Percentiles rank a stretch among this genome's conserved stretches.
Conservation (phyloP, 2,329 filamentous ascomycete genomes). For the Penicillium sp. region DNA sequence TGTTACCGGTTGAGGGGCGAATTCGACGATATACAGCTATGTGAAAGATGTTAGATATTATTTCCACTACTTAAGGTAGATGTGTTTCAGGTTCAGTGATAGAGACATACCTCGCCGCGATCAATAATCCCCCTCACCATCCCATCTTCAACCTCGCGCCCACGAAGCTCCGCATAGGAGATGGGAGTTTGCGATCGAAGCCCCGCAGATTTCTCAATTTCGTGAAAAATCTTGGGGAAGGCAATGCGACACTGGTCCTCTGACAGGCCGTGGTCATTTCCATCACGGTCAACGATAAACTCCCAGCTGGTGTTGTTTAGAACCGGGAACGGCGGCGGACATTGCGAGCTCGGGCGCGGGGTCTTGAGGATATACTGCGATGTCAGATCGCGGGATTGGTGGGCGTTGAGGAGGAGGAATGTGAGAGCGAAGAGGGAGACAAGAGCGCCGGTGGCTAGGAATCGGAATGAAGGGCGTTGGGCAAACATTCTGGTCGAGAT, state of each 20-base stretch:
- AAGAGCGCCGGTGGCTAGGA: conserved; percentile 31
- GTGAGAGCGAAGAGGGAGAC: conserved; percentile 31
- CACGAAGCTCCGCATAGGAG: conserved; percentile 40
- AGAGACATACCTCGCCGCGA: conserved; percentile 38
- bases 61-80: neutral
- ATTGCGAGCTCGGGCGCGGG: conserved; percentile 6
- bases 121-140: conserved; percentile 44
- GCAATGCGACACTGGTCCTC: conserved; percentile 42
- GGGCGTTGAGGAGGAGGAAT: conserved; percentile 30
- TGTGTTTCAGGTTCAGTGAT: neutral
- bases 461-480: conserved; percentile 32
- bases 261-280: conserved; percentile 41
- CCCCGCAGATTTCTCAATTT: conserved; percentile 39
- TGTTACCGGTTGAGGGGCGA: conserved; percentile 38
- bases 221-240: conserved; percentile 46
- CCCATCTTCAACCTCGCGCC: conserved; percentile 35
- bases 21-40: conserved; percentile 46
- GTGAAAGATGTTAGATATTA: too few species aligned
- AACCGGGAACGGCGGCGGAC: conserved; percentile 1
- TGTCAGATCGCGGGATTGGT: conserved; percentile 20
- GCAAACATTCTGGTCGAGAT: conserved; percentile 18
- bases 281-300: conserved; percentile 40
- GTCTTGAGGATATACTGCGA: conserved; percentile 30
- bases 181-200: conserved; percentile 29
- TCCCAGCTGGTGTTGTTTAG: conserved; percentile 30